Evolutionary conservation across 768 basidiomycete species (phyloP).

Genomic region (Suillus plorans): DNA sequence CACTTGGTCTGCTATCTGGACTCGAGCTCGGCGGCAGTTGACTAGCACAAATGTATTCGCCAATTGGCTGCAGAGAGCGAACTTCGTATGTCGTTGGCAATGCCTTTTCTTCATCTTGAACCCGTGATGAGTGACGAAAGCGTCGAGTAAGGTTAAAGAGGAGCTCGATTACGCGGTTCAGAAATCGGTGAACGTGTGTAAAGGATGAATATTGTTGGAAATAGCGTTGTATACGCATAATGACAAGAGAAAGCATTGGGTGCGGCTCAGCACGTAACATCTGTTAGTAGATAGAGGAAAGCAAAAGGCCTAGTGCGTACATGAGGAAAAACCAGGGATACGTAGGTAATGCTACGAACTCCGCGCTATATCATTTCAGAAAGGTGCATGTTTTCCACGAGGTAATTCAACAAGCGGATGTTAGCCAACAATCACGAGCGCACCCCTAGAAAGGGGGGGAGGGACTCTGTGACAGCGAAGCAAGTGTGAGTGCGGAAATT

Average conservation of each 20-base stretch:
- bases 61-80: background rate
- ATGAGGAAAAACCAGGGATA: conserved; percentile 1
- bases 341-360: background rate
- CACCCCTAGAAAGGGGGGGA: background rate
- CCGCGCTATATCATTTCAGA: background rate
- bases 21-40: background rate
- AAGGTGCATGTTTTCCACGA: conserved; percentile 3
- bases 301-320: background rate
- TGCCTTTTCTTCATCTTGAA: background rate
- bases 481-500: conserved; percentile 4
- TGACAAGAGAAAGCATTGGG: background rate
- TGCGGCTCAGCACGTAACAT: background rate
- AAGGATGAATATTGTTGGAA: background rate
- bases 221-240: background rate
- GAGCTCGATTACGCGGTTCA: conserved; percentile 1
- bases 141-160: background rate
- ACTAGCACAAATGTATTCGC: conserved; percentile 1
- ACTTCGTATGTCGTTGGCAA: background rate
- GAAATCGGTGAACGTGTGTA: background rate
- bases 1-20: background rate
- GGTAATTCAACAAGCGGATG: background rate
- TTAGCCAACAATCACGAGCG: conserved; percentile 1
- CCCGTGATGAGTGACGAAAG: background rate
- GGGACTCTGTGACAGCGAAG: conserved; percentile 1
- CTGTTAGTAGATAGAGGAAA: background rate